A percentile compares a stretch with the other conserved stretches of the same genome.
Conservation (phyloP, 495 filamentous ascomycete species). For the Neohortaea acidophila region DNA sequence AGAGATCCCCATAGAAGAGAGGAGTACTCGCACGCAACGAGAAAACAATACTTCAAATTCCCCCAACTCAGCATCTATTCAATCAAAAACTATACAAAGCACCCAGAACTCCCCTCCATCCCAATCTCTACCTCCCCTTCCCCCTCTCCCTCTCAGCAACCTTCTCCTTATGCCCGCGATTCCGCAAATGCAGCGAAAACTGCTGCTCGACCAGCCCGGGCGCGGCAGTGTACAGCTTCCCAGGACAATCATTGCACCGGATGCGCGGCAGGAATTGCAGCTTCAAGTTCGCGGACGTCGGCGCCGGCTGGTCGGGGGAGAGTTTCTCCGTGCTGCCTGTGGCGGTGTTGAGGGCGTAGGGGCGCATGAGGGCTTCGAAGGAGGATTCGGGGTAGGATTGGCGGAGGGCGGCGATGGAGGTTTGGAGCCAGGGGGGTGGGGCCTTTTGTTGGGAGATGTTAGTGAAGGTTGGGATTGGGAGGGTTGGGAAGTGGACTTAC, state of each 20-base stretch:
- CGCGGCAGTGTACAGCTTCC: conserved; percentile 80
- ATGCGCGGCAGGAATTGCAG: conserved; percentile 73
- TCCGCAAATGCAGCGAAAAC: conserved; percentile 80
- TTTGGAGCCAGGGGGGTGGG: conserved; percentile 63
- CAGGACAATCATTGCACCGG: conserved; percentile 77
- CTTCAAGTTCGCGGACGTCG: conserved; percentile 41
- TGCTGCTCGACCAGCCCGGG: conserved; percentile 73
- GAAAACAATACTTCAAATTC: too few species aligned
- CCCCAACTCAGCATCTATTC: too few species aligned
- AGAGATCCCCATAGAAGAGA: too few species aligned
- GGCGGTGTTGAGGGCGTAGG: conserved; percentile 54
- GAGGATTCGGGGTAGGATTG: conserved; percentile 53
- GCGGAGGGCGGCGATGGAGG: conserved; percentile 48
- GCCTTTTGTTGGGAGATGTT: conserved; percentile 41
- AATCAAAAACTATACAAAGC: too few species aligned
- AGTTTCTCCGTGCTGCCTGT: conserved; percentile 37
- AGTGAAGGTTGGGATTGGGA: conserved; percentile 7
- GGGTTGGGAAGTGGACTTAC: conserved; percentile 18
- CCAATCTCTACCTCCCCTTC: conserved; percentile 13
- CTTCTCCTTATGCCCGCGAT: conserved; percentile 57
- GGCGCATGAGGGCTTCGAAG: conserved; percentile 80
- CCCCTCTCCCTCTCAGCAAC: conserved; percentile 57
- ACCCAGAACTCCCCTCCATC: neutral
- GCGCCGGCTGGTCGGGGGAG: conserved; percentile 23
- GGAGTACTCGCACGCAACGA: too few species aligned